These are phyloP conservation scores for Daldinia vernicosa DNA, from an alignment of 495 filamentous ascomycete species.

Conservation along the genomic window DNA sequence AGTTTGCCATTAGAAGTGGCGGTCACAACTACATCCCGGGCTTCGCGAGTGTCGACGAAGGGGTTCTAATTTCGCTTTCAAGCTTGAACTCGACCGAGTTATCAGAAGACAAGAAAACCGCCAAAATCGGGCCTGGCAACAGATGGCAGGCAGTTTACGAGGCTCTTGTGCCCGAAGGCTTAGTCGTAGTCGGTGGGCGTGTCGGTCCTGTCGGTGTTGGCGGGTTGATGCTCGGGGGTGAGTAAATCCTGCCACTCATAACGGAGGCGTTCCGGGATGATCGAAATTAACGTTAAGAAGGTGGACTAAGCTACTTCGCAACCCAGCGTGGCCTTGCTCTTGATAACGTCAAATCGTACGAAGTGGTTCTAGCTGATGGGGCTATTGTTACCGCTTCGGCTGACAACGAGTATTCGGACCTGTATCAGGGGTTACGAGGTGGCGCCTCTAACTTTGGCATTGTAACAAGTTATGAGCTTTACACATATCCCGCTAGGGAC, in stretches of 20 bases:
- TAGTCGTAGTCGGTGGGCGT: conserved; percentile 59
- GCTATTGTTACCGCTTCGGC: conserved; percentile 60
- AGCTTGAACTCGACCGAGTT: conserved; percentile 54
- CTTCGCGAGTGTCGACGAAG: conserved; percentile 59
- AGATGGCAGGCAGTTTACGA: conserved; percentile 60
- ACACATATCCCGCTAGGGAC: conserved; percentile 49
- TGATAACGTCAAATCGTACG: conserved; percentile 61
- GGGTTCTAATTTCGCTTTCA: conserved; percentile 63
- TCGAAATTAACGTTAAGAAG: conserved; percentile 8
- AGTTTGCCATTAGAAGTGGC: conserved; percentile 59
- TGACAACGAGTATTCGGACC: conserved; percentile 46
- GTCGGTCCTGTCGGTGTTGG: conserved; percentile 54
- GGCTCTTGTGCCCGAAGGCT: conserved; percentile 52
- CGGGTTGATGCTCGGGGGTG: conserved; percentile 51
- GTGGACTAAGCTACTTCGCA: conserved; percentile 59
- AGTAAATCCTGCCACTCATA: conserved; percentile 1
- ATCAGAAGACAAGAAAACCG: conserved; percentile 52
- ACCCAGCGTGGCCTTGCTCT: conserved; percentile 63
- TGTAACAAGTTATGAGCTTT: conserved; percentile 57
- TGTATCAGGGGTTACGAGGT: conserved; percentile 56
- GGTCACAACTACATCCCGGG: conserved; percentile 60
- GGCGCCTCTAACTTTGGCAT: conserved; percentile 59
- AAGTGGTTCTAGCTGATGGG: conserved; percentile 65
- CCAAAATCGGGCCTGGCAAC: conserved; percentile 58
- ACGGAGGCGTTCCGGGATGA: conserved; percentile 19